phyloP scores from a whole-genome alignment of 2,329 filamentous ascomycete genomes.

The Neoscytalidium dimidiatum region DNA sequence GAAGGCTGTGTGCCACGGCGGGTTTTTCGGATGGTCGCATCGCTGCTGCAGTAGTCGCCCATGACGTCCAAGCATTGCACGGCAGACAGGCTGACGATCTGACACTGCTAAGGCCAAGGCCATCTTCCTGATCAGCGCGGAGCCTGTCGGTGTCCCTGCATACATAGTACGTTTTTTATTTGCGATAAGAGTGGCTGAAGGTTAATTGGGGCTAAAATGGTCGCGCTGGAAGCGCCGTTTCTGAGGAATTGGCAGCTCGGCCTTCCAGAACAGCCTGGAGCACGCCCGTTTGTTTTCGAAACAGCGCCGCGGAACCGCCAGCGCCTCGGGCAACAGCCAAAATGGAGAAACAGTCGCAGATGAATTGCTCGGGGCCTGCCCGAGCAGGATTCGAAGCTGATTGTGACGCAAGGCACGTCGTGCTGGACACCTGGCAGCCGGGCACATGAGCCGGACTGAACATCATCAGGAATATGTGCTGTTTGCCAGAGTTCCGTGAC shows the following conservation, averaged over 20 bases:
- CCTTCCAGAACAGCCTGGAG: constrained; percentile 10
- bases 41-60: not conserved
- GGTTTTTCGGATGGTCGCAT: not conserved
- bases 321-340: not conserved
- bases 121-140: constrained; percentile 5
- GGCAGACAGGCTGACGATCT: constrained; percentile 5
- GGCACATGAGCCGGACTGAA: constrained; percentile 4
- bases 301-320: constrained; percentile 6
- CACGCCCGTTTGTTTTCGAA: constrained; percentile 8
- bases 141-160: constrained; percentile 10
- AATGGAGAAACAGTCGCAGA: not conserved
- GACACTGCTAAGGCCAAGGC: constrained; percentile 11
- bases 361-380: not conserved
- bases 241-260: not conserved
- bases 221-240: not conserved
- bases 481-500: constrained; percentile 7
- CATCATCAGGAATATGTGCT: constrained; percentile 15
- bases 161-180: not conserved
- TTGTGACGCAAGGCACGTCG: constrained; percentile 3
- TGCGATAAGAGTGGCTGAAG: not conserved
- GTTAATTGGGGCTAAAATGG: not conserved
- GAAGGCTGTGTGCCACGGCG: constrained; percentile 6
- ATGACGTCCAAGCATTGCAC: constrained; percentile 2
- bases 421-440: not conserved
- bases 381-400: constrained; percentile 6